Conservation (phyloP, 148 eudicot genomes). For the Rhododendron ferrugineum region DNA sequence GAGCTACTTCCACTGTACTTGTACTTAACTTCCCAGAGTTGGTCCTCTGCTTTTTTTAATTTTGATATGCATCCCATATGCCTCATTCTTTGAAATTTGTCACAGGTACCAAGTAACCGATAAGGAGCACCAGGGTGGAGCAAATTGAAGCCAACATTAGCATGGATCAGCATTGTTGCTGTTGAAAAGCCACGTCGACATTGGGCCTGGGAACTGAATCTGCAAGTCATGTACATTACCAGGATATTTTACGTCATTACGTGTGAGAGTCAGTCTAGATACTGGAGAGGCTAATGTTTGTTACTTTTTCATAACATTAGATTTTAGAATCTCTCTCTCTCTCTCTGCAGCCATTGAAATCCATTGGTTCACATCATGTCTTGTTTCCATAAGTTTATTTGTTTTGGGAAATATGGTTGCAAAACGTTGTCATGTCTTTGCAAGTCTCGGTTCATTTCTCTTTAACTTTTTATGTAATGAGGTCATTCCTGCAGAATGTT, state of each 20-base stretch:
- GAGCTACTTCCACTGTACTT: not conserved
- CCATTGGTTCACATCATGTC: not conserved
- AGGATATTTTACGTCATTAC: not conserved
- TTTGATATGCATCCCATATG: not conserved
- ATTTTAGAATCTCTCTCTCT: not conserved
- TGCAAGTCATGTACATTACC: not conserved
- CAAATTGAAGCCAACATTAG: not conserved
- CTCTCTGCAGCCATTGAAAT: not conserved
- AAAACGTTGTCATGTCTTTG: not conserved
- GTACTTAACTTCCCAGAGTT: not conserved
- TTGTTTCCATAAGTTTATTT: no score
- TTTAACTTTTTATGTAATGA: not conserved
- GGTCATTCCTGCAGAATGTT: not conserved
- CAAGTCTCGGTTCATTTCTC: not conserved
- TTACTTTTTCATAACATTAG: not conserved
- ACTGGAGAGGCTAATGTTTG: not conserved
- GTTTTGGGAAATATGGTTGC: not conserved
- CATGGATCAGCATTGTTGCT: not conserved
- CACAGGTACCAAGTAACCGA: not conserved
- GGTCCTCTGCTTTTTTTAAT: not conserved
- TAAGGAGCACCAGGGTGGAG: not conserved
- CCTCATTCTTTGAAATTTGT: not conserved
- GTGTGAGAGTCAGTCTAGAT: not conserved
- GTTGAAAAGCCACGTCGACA: not conserved
- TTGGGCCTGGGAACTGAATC: slow-evolving; percentile 2